Conservation (phyloP, 129 eudicot species). For the Lactuca sativa region DNA sequence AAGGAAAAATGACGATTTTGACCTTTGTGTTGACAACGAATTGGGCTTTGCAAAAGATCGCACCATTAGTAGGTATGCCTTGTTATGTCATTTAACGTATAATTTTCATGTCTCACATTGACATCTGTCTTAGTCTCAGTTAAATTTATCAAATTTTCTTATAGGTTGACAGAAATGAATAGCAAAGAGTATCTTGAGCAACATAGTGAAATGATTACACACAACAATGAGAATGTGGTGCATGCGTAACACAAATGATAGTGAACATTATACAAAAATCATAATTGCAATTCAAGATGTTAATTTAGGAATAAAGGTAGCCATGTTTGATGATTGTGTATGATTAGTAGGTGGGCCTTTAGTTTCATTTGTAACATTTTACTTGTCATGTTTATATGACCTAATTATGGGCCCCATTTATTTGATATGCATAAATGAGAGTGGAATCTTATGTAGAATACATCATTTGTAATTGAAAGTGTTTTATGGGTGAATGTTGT, state of each 20-base stretch:
- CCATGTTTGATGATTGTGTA: background rate
- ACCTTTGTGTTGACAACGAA: conserved; percentile 89
- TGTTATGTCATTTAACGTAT: background rate
- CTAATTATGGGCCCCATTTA: background rate
- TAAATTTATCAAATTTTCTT: background rate
- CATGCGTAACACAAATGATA: conserved; percentile 21
- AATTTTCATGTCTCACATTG: background rate
- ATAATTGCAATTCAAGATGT: background rate
- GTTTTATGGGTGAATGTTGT: no score
- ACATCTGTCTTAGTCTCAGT: background rate
- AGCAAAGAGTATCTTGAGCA: conserved; percentile 81
- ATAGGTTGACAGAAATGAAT: conserved; percentile 78
- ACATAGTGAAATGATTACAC: conserved; percentile 49
- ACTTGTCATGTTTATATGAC: conserved; percentile 9
- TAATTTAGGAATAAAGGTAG: conserved; percentile 6
- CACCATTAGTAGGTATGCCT: conserved; percentile 76
- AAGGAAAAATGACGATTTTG: conserved; percentile 67
- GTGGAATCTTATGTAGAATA: background rate
- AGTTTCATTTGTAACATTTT: background rate
- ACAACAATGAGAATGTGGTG: conserved; percentile 23
- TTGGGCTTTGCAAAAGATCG: conserved; percentile 93
- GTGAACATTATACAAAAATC: background rate
- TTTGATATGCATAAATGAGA: background rate
- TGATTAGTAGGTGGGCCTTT: background rate
- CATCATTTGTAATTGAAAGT: no score